Conservation (phyloP, 306 rosid species). For the Quercus wislizeni region DNA sequence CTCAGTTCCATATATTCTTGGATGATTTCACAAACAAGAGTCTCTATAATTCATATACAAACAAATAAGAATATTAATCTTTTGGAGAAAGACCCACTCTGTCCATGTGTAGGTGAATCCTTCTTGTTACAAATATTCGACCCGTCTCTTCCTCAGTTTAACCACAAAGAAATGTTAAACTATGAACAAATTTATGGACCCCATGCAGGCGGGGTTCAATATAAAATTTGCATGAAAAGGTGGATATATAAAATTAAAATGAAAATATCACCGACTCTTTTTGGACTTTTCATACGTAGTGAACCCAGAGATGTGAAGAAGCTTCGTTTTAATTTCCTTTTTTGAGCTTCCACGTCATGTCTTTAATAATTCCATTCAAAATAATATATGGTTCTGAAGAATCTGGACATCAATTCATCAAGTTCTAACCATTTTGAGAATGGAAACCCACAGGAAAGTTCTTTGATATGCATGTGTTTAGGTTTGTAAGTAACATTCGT, state of each 20-base stretch:
- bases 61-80: background rate
- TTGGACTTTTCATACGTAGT: background rate
- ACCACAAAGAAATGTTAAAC: background rate
- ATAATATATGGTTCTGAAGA: background rate
- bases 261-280: background rate
- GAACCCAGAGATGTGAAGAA: background rate
- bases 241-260: no score
- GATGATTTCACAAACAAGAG: background rate
- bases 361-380: background rate
- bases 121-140: constrained; percentile 9
- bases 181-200: background rate
- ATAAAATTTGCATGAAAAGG: background rate
- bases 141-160: background rate
- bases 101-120: constrained; percentile 9
- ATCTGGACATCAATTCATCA: background rate
- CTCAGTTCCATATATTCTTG: constrained; percentile 18
- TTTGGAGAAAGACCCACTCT: background rate
- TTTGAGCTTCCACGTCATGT: background rate
- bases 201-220: background rate
- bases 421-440: no score
- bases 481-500: no score
- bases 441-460: no score
- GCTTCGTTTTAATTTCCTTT: background rate
- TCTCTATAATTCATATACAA: background rate
- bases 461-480: no score